Evolutionary conservation across 352 stramenopile species (phyloP).

Genomic region (Thalassiosira livingstoniorum): DNA sequence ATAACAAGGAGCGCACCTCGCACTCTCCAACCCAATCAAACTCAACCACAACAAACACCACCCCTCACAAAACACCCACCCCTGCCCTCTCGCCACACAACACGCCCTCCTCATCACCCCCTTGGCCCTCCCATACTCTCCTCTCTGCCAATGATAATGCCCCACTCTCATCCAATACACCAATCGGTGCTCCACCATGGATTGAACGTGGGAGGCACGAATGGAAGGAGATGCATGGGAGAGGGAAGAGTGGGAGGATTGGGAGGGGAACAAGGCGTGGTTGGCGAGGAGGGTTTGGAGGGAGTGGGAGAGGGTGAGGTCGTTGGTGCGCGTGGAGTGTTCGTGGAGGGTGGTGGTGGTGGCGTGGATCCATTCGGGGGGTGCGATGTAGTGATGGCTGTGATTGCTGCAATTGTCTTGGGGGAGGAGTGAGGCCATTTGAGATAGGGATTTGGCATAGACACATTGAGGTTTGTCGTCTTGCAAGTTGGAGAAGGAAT

Average conservation of each 20-base stretch:
- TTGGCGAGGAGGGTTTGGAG: constrained; percentile 44
- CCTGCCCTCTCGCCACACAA: constrained; percentile 39
- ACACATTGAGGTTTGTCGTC: not conserved
- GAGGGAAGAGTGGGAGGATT: no score
- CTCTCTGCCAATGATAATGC: constrained; percentile 32
- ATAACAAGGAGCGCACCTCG: constrained; percentile 22
- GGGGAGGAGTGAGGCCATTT: not conserved
- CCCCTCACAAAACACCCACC: constrained; percentile 45
- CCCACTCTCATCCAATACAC: constrained; percentile 24
- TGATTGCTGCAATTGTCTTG: not conserved
- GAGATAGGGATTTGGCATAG: not conserved
- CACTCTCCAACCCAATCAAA: constrained; percentile 54
- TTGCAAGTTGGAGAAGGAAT: no score
- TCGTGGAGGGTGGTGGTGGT: constrained; percentile 61
- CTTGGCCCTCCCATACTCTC: constrained; percentile 41
- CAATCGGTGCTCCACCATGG: constrained; percentile 34
- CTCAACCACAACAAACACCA: constrained; percentile 64
- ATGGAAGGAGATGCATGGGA: constrained; percentile 22
- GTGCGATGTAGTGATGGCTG: no score
- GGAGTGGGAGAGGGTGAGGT: constrained; percentile 37
- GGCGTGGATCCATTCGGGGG: constrained; percentile 28
- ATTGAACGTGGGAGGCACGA: no score
- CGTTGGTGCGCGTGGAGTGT: constrained; percentile 59
- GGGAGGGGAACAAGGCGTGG: constrained; percentile 36
- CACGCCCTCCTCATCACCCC: constrained; percentile 19